phyloP scores from a whole-genome alignment of 139 green algal genomes.

The Chlamydomonas incerta region DNA sequence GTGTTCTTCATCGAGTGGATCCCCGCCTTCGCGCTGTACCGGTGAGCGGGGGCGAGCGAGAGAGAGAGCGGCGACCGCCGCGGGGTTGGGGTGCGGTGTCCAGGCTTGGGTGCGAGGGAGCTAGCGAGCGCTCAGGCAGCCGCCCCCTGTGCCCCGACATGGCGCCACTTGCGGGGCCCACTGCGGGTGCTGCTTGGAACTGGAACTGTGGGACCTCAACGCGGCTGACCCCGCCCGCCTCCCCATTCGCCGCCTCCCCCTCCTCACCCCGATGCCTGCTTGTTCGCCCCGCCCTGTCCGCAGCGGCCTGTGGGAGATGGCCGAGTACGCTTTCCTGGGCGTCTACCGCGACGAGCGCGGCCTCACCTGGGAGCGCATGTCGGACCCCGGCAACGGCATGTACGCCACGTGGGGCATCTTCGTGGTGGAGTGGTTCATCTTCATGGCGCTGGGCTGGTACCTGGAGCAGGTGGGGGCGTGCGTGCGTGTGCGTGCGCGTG shows the following conservation, averaged over 20 bases:
- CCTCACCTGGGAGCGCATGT: constrained; percentile 75
- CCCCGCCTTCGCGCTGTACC: constrained; percentile 47
- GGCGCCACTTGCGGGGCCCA: too few relatives aligned
- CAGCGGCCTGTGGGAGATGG: constrained; percentile 73
- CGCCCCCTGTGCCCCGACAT: too few relatives aligned
- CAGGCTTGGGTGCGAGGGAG: too few relatives aligned
- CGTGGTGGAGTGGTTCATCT: constrained; percentile 84
- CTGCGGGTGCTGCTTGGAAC: too few relatives aligned
- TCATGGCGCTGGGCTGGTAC: constrained; percentile 65
- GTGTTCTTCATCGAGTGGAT: constrained; percentile 55
- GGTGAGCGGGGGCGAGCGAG: too few relatives aligned
- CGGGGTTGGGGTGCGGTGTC: too few relatives aligned
- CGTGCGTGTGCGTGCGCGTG: not conserved
- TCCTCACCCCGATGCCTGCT: not conserved
- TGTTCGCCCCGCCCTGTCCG: not conserved
- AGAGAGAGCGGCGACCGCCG: too few relatives aligned
- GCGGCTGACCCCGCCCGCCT: too few relatives aligned
- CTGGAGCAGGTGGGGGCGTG: constrained; percentile 43
- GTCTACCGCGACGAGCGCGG: constrained; percentile 56
- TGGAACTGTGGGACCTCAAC: too few relatives aligned
- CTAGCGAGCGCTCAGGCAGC: too few relatives aligned
- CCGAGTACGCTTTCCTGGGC: constrained; percentile 62
- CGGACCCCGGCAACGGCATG: constrained; percentile 80
- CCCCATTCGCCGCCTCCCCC: too few relatives aligned
- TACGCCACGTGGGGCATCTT: constrained; percentile 74